Evolutionary conservation across 345 rosid species (phyloP), one percentile per base, ranked within the genome.

Genomic region (Brassica juncea): DNA sequence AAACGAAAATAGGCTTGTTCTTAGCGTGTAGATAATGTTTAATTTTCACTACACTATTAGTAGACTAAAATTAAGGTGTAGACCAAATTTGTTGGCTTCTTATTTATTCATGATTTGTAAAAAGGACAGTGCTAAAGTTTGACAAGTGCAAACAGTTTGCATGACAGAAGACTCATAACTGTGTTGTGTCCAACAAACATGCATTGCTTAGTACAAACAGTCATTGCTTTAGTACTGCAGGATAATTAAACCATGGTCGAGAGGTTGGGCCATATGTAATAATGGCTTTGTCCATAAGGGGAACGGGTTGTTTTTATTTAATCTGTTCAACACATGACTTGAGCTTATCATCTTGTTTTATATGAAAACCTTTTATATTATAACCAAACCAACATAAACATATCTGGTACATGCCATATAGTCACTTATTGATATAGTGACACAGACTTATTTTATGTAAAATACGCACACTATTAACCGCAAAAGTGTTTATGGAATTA

Each of bases 391-490:
- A 9, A 10, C 70, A 66, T 21, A 37, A 37, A 39, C 9, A 66
- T 66, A 37, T 7, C 15, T 30, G 21, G 23, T 31, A 63, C 10
- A 67, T 67, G 71, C 12, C 71, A 62, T 62, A 19, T 5, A 11
- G 47, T n/a, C 60, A 49, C 39, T n/a, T 6, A 68, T n/a, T 23
- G 25, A 49, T n/a, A 54, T 68, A 39, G 47, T 39, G 63, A 54
- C 63, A 54, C 63, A 31, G 30, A 54, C 74, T 54, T 70, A 55
- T 70, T 19, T 27, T 30, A 49, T 21, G 61, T 42, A 49, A 19
- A 55, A 32, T 11, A 55, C 54, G 23, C 15, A 35, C 25, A 35
- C 49, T 34, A 9, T 5, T 11, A n/a, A 32, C 6, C 21, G 0
- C 19, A 59, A 8, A 14, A 5, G 39, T 2, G 54, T 58, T 58